These are phyloP conservation scores for Eimeria necatrix DNA, from an alignment of 169 alveolate genomes.

Conservation along the genomic window DNA sequence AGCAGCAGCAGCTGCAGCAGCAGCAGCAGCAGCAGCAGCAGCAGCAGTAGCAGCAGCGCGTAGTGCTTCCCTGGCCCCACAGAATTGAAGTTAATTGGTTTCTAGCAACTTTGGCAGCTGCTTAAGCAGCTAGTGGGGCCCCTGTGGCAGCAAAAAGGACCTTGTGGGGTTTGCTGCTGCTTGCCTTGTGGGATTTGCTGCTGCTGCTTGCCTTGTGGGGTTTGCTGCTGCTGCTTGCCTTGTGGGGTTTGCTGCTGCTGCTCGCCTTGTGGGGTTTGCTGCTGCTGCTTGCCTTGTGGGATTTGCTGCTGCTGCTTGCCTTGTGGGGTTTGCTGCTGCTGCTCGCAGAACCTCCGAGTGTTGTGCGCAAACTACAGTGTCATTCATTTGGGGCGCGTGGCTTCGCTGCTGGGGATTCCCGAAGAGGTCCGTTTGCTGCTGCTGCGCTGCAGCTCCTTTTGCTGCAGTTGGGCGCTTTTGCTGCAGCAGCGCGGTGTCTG, in stretches of 20 bases:
- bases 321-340: neutral
- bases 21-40: too few species aligned
- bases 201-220: neutral
- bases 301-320: neutral
- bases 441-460: neutral
- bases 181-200: neutral
- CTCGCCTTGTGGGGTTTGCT: neutral
- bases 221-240: neutral
- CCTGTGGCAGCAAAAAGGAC: too few species aligned
- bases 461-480: neutral
- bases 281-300: neutral
- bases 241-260: neutral
- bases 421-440: neutral
- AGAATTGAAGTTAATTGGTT: too few species aligned
- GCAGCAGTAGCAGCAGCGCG: too few species aligned
- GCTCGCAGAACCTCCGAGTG: constrained; percentile 30
- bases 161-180: neutral
- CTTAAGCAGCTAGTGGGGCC: too few species aligned
- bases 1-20: too few species aligned
- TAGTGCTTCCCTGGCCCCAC: too few species aligned
- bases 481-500: neutral
- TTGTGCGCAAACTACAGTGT: constrained; percentile 41
- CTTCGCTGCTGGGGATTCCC: constrained; percentile 28
- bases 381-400: constrained; percentile 34
- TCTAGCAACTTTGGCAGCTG: too few species aligned